Conservation (phyloP, 1,284 basidiomycete genomes). For the Malassezia pachydermatis region DNA sequence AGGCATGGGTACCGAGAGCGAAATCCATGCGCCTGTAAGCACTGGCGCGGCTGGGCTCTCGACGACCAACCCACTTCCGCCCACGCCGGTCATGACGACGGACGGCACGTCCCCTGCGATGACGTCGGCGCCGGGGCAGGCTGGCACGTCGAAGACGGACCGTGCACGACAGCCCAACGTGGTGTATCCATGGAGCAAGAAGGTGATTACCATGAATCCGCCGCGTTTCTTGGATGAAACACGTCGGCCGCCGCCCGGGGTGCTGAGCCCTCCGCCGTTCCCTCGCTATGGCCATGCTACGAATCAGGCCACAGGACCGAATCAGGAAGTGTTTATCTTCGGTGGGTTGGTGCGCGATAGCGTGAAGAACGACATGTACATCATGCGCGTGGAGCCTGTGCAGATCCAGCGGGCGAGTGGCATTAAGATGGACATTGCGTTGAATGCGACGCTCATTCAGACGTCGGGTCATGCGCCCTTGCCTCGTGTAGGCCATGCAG, state of each 20-base stretch:
- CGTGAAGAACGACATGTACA: conserved; percentile 85
- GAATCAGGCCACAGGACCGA: conserved; percentile 63
- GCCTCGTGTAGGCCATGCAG: conserved; percentile 86
- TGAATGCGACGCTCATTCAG: conserved; percentile 51
- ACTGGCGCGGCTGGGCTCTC: too few species aligned
- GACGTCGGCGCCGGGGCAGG: neutral
- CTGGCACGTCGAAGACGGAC: conserved; percentile 3
- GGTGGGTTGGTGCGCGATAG: conserved; percentile 88
- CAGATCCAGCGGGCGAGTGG: conserved; percentile 59
- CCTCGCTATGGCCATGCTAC: conserved; percentile 94
- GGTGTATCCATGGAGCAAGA: conserved; percentile 47
- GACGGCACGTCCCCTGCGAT: neutral
- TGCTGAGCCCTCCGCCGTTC: conserved; percentile 59
- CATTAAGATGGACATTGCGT: conserved; percentile 50
- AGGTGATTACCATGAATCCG: conserved; percentile 41
- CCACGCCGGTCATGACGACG: too few species aligned
- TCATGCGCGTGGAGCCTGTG: conserved; percentile 35
- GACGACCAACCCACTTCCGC: too few species aligned
- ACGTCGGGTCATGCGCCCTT: conserved; percentile 82
- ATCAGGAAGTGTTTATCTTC: conserved; percentile 88
- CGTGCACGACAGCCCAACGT: conserved; percentile 22
- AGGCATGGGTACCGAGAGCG: too few species aligned
- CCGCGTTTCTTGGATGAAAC: conserved; percentile 45
- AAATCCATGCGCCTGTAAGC: too few species aligned
- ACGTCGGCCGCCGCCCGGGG: conserved; percentile 41